phyloP scores from a whole-genome alignment of 2,329 filamentous ascomycete species.

The Microdochium paspali region DNA sequence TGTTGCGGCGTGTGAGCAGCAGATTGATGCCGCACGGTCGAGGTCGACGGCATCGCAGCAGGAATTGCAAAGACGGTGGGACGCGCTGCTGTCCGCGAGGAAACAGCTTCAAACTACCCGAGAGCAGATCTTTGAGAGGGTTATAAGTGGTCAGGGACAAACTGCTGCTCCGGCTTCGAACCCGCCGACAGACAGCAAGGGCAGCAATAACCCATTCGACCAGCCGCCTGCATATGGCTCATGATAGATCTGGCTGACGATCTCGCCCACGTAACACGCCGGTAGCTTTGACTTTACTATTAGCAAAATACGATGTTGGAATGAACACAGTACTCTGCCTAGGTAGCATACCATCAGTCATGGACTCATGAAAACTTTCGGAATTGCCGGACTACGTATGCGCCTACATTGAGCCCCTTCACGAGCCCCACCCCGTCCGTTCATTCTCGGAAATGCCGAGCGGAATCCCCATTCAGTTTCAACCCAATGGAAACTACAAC shows the following conservation, averaged over 20 bases:
- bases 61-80: constrained; percentile 20
- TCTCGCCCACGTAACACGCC: too few relatives aligned
- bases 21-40: constrained; percentile 14
- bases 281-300: too few relatives aligned
- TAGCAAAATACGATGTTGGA: too few relatives aligned
- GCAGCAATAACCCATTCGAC: background rate
- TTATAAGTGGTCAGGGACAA: constrained; percentile 2
- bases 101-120: constrained; percentile 32
- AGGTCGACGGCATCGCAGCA: constrained; percentile 13
- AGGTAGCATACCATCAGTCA: too few relatives aligned
- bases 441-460: too few relatives aligned
- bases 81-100: constrained; percentile 22
- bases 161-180: background rate
- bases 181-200: background rate
- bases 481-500: too few relatives aligned
- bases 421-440: too few relatives aligned
- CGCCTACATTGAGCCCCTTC: too few relatives aligned
- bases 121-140: constrained; percentile 28
- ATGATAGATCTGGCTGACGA: background rate
- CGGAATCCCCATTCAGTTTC: too few relatives aligned
- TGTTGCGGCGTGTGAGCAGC: constrained; percentile 17
- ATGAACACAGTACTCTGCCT: too few relatives aligned
- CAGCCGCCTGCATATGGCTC: background rate
- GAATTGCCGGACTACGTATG: too few relatives aligned
- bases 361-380: too few relatives aligned